phyloP scores from a whole-genome alignment of 1,284 basidiomycete species.

The Hypsizygus ulmarius region DNA sequence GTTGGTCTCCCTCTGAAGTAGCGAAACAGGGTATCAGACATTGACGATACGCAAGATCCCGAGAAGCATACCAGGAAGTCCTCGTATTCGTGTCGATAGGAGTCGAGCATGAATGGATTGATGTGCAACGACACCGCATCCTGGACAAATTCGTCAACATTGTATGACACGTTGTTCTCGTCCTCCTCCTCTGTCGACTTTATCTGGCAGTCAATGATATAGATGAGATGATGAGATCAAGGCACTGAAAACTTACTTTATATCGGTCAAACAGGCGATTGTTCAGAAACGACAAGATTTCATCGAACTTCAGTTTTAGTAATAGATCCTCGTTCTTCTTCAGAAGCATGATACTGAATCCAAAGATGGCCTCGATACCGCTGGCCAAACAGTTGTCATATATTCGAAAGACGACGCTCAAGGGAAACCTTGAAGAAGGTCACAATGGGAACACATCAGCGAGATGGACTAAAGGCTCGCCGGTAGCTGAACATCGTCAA shows the following conservation, averaged over 20 bases:
- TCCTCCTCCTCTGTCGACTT: constrained; percentile 30
- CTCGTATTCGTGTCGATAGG: constrained; percentile 85
- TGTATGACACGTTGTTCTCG: constrained; percentile 44
- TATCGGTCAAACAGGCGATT: constrained; percentile 82
- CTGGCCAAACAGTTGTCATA: constrained; percentile 94
- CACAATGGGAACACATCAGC: constrained; percentile 3
- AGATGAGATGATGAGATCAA: constrained; percentile 1
- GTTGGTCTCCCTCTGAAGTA: constrained; percentile 59
- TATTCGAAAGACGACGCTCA: constrained; percentile 93
- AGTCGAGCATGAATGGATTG: constrained; percentile 90
- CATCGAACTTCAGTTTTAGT: constrained; percentile 82
- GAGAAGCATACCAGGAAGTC: constrained; percentile 47
- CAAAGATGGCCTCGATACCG: constrained; percentile 95
- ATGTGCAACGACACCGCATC: constrained; percentile 83
- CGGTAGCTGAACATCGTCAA: constrained; percentile 95
- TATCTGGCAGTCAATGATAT: constrained; percentile 11
- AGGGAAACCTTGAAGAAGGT: constrained; percentile 71
- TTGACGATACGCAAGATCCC: not conserved
- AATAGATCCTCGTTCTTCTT: constrained; percentile 85
- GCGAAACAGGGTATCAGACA: constrained; percentile 30
- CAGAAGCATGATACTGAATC: constrained; percentile 88
- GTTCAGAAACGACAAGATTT: constrained; percentile 82
- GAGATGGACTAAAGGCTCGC: constrained; percentile 38
- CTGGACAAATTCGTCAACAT: constrained; percentile 78
- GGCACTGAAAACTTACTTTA: constrained; percentile 39